phyloP scores from a whole-genome alignment of 192 early-diverging fungal species.

The Dispira parvispora region DNA sequence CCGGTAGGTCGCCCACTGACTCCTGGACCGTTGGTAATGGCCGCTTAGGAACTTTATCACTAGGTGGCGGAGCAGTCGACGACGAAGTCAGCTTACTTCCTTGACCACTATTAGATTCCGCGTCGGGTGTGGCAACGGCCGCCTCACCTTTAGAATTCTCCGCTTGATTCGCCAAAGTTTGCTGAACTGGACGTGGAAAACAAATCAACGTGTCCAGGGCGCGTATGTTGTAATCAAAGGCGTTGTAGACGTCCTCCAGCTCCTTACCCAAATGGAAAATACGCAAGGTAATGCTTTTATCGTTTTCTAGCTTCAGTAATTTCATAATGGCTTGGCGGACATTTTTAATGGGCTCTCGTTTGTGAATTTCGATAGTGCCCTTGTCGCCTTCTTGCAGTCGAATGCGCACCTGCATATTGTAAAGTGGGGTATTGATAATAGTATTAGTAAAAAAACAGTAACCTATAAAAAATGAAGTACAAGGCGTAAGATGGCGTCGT shows the following conservation, averaged over 20 bases:
- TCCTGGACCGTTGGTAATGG: background rate
- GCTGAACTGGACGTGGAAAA: background rate
- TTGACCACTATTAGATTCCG: no score
- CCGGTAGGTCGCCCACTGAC: no score
- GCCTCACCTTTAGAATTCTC: background rate
- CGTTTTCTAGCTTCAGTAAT: background rate
- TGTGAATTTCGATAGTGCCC: background rate
- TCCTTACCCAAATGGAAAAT: constrained; percentile 6
- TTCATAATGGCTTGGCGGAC: background rate
- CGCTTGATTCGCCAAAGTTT: background rate
- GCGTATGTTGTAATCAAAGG: constrained; percentile 8
- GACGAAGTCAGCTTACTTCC: background rate
- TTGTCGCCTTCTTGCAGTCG: background rate
- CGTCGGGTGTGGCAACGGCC: background rate
- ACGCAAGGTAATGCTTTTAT: background rate
- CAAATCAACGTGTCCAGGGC: background rate
- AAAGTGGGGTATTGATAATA: no score
- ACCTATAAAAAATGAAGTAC: no score
- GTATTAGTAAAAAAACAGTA: no score
- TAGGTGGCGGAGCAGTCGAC: background rate
- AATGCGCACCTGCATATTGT: background rate
- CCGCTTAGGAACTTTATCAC: background rate
- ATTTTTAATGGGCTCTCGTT: background rate
- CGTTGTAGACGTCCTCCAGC: background rate
- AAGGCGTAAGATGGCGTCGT: no score